phyloP scores from a whole-genome alignment of 2,329 filamentous ascomycete genomes.

The Gaeumannomyces tritici region DNA sequence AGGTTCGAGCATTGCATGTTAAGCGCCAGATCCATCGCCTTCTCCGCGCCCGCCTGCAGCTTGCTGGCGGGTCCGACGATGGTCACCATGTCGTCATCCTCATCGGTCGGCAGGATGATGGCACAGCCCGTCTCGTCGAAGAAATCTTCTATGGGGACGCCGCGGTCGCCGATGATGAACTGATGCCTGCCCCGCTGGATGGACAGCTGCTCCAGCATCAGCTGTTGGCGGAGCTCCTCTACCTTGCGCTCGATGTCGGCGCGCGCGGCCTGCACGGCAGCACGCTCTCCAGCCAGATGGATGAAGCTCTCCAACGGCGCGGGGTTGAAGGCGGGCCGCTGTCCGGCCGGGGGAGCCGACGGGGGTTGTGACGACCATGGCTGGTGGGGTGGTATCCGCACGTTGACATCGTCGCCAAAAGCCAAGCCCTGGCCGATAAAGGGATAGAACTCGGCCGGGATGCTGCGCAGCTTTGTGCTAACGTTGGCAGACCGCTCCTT shows the following conservation, averaged over 20 bases:
- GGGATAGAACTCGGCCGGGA: constrained; percentile 89
- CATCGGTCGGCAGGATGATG: constrained; percentile 68
- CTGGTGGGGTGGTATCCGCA: constrained; percentile 76
- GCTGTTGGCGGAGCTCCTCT: constrained; percentile 63
- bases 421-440: constrained; percentile 69
- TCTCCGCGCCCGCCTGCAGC: constrained; percentile 67
- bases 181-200: constrained; percentile 85
- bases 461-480: constrained; percentile 69
- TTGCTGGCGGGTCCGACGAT: constrained; percentile 71
- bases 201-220: constrained; percentile 68
- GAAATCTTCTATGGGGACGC: constrained; percentile 75
- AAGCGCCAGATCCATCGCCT: constrained; percentile 79
- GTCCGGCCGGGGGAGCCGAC: constrained; percentile 48
- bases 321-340: constrained; percentile 60
- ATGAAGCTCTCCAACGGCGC: constrained; percentile 69
- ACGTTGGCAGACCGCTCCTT: constrained; percentile 76
- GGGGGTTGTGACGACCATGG: constrained; percentile 64
- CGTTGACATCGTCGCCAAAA: constrained; percentile 39
- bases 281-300: constrained; percentile 75
- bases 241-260: constrained; percentile 73
- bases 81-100: constrained; percentile 75
- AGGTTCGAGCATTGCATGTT: constrained; percentile 78
- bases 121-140: constrained; percentile 84
- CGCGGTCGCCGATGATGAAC: constrained; percentile 84
- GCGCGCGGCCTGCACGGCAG: constrained; percentile 69